Percentiles rank a stretch among this genome's conserved stretches.
Evolutionary conservation across 139 green algal species (phyloP).

Genomic region (Volvox reticuliferus): DNA sequence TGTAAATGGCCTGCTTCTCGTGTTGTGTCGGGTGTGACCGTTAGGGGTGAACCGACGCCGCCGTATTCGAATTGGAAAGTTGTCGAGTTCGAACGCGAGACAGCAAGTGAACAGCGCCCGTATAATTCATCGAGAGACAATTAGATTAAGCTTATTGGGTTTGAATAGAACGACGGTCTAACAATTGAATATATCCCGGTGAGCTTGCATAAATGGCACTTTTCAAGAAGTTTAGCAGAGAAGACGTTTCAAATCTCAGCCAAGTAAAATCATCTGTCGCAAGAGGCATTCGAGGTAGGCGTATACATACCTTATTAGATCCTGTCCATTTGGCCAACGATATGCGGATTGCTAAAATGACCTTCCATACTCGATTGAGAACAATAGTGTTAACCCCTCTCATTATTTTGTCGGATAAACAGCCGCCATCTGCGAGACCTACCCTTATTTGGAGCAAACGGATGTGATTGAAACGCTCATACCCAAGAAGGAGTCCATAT

Average conservation of each 20-base stretch:
- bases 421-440: constrained; percentile 90
- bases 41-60: too few species aligned
- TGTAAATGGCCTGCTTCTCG: too few species aligned
- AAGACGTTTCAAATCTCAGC: constrained; percentile 72
- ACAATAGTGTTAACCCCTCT: not conserved
- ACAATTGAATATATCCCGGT: too few species aligned
- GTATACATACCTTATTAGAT: not conserved
- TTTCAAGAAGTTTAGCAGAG: constrained; percentile 80
- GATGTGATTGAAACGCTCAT: constrained; percentile 92
- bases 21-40: too few species aligned
- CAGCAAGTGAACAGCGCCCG: too few species aligned
- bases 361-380: too few species aligned
- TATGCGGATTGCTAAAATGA: too few species aligned
- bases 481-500: constrained; percentile 94
- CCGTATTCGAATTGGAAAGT: too few species aligned
- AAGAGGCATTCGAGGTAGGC: constrained; percentile 84
- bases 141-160: too few species aligned
- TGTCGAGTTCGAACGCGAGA: too few species aligned
- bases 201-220: constrained; percentile 37
- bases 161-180: too few species aligned
- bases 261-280: constrained; percentile 93
- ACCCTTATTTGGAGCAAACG: constrained; percentile 87
- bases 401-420: constrained; percentile 25
- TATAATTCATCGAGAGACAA: too few species aligned
- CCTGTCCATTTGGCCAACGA: not conserved